Conservation (phyloP, 805 yeast species). For the Komagataella pseudopastoris region DNA sequence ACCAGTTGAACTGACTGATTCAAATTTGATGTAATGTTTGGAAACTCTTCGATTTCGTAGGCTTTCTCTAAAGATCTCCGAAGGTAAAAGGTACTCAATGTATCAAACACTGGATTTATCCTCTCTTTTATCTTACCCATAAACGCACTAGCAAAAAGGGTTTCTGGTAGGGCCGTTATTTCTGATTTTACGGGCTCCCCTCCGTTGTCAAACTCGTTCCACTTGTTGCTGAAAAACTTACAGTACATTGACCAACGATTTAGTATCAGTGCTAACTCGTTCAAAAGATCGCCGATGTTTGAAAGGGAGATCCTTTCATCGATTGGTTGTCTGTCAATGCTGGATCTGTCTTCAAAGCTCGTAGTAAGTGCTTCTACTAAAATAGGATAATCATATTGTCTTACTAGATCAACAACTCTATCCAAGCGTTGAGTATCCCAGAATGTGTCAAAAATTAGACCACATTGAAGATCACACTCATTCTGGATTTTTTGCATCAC, state of each 20-base stretch:
- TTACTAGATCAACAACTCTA: slow-evolving; percentile 38
- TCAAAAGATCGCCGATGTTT: slow-evolving; percentile 50
- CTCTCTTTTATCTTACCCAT: slow-evolving; percentile 38
- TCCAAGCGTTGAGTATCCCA: slow-evolving; percentile 58
- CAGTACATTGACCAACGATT: slow-evolving; percentile 79
- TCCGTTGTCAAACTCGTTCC: slow-evolving; percentile 30
- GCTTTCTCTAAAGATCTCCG: slow-evolving; percentile 75
- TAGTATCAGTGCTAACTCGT: slow-evolving; percentile 63
- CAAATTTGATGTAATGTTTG: slow-evolving; percentile 30
- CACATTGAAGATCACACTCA: slow-evolving; percentile 90
- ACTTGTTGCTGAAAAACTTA: slow-evolving; percentile 56
- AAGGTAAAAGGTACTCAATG: slow-evolving; percentile 50
- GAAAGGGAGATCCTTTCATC: slow-evolving; percentile 33
- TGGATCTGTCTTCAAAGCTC: not conserved
- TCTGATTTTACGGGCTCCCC: slow-evolving; percentile 4
- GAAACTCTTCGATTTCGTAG: slow-evolving; percentile 65
- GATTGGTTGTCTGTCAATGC: slow-evolving; percentile 8
- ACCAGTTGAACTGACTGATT: slow-evolving; percentile 15
- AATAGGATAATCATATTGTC: slow-evolving; percentile 37
- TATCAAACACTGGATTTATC: slow-evolving; percentile 50
- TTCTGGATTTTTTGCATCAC: slow-evolving; percentile 66
- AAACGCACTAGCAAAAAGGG: slow-evolving; percentile 41
- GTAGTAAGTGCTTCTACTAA: slow-evolving; percentile 16
- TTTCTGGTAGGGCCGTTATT: slow-evolving; percentile 25
- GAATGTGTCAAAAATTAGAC: slow-evolving; percentile 76